Conservation (phyloP, 2,329 filamentous ascomycete species). For the Meredithiella fracta region DNA sequence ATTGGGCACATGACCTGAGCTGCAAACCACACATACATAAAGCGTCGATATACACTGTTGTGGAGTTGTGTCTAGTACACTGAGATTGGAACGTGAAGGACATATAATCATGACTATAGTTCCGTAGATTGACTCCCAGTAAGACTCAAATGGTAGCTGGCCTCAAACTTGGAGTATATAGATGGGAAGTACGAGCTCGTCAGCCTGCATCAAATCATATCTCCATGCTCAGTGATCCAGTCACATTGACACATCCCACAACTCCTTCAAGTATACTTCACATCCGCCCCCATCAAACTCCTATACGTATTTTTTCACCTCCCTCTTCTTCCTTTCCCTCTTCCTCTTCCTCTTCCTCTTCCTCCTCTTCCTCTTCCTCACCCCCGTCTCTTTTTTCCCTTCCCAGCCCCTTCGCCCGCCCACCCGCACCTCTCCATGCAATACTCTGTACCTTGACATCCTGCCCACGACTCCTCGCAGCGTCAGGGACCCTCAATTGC, state of each 20-base stretch:
- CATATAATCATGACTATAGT: no score
- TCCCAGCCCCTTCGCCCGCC: slow-evolving; percentile 39
- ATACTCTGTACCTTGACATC: slow-evolving; percentile 48
- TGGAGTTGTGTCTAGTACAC: no score
- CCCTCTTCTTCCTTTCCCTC: slow-evolving; percentile 31
- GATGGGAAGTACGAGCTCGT: no score
- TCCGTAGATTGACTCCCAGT: no score
- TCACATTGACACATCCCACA: no score
- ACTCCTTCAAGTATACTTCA: slow-evolving; percentile 2
- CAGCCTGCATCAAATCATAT: neutral
- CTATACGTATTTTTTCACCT: slow-evolving; percentile 68
- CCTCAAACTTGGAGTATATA: no score
- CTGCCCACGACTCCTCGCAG: neutral
- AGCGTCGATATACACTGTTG: no score
- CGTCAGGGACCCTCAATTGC: slow-evolving; percentile 44
- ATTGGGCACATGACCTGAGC: no score
- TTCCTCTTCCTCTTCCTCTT: slow-evolving; percentile 20
- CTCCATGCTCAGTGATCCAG: no score
- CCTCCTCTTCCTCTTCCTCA: slow-evolving; percentile 28
- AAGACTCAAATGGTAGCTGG: no score
- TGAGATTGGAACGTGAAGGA: no score
- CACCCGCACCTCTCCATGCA: slow-evolving; percentile 51
- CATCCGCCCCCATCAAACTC: slow-evolving; percentile 40
- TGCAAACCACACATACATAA: no score
- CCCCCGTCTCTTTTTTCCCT: slow-evolving; percentile 43